A percentile compares a stretch with the other conserved stretches of the same genome.
These are phyloP conservation scores for Picea glauca DNA, from an alignment of 75 land plant genomes.

Conservation along the genomic window DNA sequence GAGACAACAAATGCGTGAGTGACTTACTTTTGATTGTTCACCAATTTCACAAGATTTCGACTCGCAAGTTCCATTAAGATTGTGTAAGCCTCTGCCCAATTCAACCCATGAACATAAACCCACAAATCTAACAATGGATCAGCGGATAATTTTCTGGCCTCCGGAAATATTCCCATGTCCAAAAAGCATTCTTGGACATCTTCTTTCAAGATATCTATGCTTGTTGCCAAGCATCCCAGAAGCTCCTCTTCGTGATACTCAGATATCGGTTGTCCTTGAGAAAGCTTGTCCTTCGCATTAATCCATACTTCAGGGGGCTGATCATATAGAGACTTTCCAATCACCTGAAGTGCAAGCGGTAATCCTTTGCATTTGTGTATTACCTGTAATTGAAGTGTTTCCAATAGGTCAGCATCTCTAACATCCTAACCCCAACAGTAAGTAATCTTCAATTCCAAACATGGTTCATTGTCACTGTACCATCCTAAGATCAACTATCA, in stretches of 20 bases:
- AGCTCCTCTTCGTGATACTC: constrained; percentile 46
- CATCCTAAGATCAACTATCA: too few species aligned
- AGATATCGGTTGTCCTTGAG: constrained; percentile 35
- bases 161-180: constrained; percentile 58
- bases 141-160: constrained; percentile 54
- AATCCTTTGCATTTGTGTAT: constrained; percentile 55
- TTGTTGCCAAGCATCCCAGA: constrained; percentile 38
- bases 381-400: constrained; percentile 4
- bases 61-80: constrained; percentile 42
- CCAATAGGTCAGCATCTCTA: too few species aligned
- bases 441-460: too few species aligned
- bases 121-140: constrained; percentile 53
- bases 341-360: constrained; percentile 64
- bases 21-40: constrained; percentile 26
- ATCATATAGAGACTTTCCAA: constrained; percentile 45
- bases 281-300: constrained; percentile 34
- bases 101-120: constrained; percentile 47
- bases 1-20: too few species aligned
- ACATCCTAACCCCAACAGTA: too few species aligned
- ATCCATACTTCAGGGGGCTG: constrained; percentile 38
- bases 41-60: constrained; percentile 51
- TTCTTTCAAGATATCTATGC: constrained; percentile 15
- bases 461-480: too few species aligned
- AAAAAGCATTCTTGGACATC: constrained; percentile 52
- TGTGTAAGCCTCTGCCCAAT: constrained; percentile 44